Evolutionary conservation across 2,329 filamentous ascomycete species (phyloP).

Genomic region (Fusarium sacchari): DNA sequence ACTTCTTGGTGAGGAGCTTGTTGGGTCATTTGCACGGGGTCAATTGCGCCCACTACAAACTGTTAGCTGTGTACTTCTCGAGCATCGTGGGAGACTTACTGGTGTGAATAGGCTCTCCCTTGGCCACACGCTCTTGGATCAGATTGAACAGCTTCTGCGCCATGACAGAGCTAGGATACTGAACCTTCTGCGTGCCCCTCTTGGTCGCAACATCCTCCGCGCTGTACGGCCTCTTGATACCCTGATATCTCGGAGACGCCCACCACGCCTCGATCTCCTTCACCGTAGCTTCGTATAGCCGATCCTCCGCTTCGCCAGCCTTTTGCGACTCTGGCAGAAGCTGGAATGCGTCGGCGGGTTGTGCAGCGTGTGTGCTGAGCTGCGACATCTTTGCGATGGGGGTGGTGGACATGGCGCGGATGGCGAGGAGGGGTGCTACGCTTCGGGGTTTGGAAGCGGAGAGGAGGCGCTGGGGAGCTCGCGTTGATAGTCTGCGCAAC

Average conservation of each 20-base stretch:
- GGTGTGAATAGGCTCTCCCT: conserved; percentile 91
- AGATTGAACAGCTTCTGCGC: conserved; percentile 94
- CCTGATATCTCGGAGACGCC: conserved; percentile 83
- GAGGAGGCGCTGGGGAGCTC: conserved; percentile 45
- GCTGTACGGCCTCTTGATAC: conserved; percentile 91
- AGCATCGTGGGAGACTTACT: conserved; percentile 62
- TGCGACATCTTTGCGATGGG: conserved; percentile 43
- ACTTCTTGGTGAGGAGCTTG: conserved; percentile 96
- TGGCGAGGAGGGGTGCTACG: conserved; percentile 32
- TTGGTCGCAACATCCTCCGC: conserved; percentile 94
- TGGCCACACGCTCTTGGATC: conserved; percentile 78
- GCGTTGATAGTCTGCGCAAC: conserved; percentile 49
- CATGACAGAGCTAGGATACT: conserved; percentile 93
- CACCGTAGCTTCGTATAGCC: conserved; percentile 84
- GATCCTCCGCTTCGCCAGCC: conserved; percentile 82
- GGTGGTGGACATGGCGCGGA: conserved; percentile 48
- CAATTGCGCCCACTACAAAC: conserved; percentile 87
- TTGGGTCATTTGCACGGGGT: conserved; percentile 99
- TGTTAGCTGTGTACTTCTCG: neutral
- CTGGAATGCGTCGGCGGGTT: conserved; percentile 82
- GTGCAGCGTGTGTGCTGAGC: conserved; percentile 45
- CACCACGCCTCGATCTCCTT: conserved; percentile 92
- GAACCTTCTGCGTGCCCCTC: conserved; percentile 85
- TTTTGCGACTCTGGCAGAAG: conserved; percentile 82
- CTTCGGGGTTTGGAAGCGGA: conserved; percentile 30